Percentiles rank a stretch among this genome's conserved stretches.
phyloP scores from a whole-genome alignment of 768 basidiomycete species.

The Tulasnella sp. region DNA sequence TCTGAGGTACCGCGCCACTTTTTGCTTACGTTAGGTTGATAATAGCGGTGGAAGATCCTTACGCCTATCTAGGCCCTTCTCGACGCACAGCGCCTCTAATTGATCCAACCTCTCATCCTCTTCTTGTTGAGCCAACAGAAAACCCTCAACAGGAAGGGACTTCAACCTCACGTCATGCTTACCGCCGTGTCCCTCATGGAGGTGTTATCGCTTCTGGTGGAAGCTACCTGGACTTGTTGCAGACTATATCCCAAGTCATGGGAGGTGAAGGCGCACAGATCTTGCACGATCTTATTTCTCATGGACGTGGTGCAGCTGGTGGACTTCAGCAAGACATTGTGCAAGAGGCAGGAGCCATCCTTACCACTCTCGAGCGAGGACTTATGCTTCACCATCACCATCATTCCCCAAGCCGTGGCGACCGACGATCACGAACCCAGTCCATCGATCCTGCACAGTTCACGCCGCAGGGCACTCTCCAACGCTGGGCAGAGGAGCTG shows the following conservation, averaged over 20 bases:
- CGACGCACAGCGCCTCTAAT: conserved; percentile 18
- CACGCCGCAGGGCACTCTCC: conserved; percentile 73
- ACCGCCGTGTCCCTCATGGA: conserved; percentile 56
- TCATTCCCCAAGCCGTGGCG: conserved; percentile 9
- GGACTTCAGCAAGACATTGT: conserved; percentile 76
- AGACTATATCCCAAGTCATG: conserved; percentile 76
- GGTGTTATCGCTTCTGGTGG: conserved; percentile 43
- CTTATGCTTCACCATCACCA: conserved; percentile 20
- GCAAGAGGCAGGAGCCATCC: conserved; percentile 29
- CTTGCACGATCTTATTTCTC: conserved; percentile 75
- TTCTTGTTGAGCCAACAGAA: conserved; percentile 56
- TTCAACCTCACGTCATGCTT: conserved; percentile 42
- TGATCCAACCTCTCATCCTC: conserved; percentile 67
- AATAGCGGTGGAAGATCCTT: neutral
- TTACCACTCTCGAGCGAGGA: conserved; percentile 16
- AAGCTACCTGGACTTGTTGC: conserved; percentile 54
- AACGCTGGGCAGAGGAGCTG: conserved; percentile 87
- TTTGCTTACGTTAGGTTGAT: neutral
- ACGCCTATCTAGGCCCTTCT: neutral
- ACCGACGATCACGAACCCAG: conserved; percentile 19
- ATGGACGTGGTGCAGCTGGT: conserved; percentile 55
- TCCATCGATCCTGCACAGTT: conserved; percentile 57
- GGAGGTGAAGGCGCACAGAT: conserved; percentile 78
- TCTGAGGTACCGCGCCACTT: neutral
- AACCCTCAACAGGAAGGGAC: conserved; percentile 46